Percentiles rank a stretch among this genome's conserved stretches.
Conservation (phyloP, 2,329 filamentous ascomycete species). For the Metarhizium brunneum region DNA sequence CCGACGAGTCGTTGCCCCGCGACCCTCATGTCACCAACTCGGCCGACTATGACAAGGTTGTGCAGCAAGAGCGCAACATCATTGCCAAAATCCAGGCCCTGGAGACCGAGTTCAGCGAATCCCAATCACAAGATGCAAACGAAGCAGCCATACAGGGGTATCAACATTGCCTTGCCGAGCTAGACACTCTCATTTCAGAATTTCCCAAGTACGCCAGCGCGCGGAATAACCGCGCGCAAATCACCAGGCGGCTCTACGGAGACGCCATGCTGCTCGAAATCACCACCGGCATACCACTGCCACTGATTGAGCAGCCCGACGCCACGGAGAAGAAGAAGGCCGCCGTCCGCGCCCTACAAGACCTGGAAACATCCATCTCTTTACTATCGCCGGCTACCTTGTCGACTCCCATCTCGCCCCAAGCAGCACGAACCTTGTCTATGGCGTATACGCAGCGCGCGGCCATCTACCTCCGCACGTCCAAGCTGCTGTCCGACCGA, state of each 20-base stretch:
- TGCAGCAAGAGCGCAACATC: constrained; percentile 42
- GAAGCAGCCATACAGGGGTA: constrained; percentile 35
- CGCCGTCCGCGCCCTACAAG: constrained; percentile 34
- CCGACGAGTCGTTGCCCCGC: constrained; percentile 44
- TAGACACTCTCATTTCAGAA: constrained; percentile 47
- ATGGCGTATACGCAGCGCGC: constrained; percentile 65
- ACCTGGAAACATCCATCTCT: constrained; percentile 48
- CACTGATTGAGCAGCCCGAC: constrained; percentile 30
- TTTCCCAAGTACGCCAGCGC: constrained; percentile 62
- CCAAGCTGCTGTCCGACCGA: constrained; percentile 35
- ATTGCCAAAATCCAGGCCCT: constrained; percentile 44
- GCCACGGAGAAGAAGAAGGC: constrained; percentile 27
- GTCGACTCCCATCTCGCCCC: constrained; percentile 48
- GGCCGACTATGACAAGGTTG: constrained; percentile 40
- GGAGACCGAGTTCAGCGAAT: constrained; percentile 42
- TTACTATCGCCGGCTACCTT: constrained; percentile 46
- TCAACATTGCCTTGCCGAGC: constrained; percentile 32
- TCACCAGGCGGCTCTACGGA: constrained; percentile 51
- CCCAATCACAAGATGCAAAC: constrained; percentile 24
- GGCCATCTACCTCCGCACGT: constrained; percentile 51
- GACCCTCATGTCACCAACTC: constrained; percentile 48
- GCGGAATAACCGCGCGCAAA: constrained; percentile 66
- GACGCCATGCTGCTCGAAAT: constrained; percentile 44
- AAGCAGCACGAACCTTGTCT: constrained; percentile 56
- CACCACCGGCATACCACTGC: constrained; percentile 26